Evolutionary conservation across 2,329 filamentous ascomycete genomes (phyloP), one percentile per base, ranked within the genome.

Genomic region (Clarireedia monteithiana): DNA sequence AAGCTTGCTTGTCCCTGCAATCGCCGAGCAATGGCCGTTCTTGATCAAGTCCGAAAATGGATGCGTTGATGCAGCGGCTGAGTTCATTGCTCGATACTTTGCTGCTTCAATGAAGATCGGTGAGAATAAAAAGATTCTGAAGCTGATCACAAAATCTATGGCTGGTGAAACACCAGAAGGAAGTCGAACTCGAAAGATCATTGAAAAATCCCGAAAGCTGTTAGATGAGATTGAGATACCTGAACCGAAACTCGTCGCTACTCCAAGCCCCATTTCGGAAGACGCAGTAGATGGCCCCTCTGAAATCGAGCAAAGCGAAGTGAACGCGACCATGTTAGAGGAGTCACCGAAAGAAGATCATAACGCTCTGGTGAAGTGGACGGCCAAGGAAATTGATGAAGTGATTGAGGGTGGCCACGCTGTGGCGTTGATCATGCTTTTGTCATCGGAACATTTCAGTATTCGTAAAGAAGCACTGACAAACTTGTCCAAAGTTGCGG

Each of bases 21-120:
- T 95, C 20, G 73, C 81, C 3, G 91, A 96, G 68, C 91, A 96
- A 69, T 80, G 91, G 71, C 81, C 84, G 0, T 95, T 89, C 64
- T 73, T 82, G 2, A 71, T 81, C 12, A 80, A 80, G 51, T 75
- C 75, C 5, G 74, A 74, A 2, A 74, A 75, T 5, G 72, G 72
- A 36, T 66, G 71, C 1, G 63, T 79, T 3, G 67, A 72, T 30
- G 71, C 75, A 2, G 72, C 89, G 15, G 78, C 80, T 1, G 69
- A 72, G 27, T 85, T 88, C 66, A 69, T 89, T 27, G 78, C 79
- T 3, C 71, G 72, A 17, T 80, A 84, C 59, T 71, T 89, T 20
- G 78, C 75, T 10, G 72, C 75, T 9, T 77, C 81, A 15, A 76
- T 77, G 30, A 71, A 73, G n/a, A 73, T 74, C 6, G 77, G 77